Percentiles rank a stretch among this genome's conserved stretches.
Conservation (phyloP, 345 rosid genomes). For the Bruguiera gymnorhiza region DNA sequence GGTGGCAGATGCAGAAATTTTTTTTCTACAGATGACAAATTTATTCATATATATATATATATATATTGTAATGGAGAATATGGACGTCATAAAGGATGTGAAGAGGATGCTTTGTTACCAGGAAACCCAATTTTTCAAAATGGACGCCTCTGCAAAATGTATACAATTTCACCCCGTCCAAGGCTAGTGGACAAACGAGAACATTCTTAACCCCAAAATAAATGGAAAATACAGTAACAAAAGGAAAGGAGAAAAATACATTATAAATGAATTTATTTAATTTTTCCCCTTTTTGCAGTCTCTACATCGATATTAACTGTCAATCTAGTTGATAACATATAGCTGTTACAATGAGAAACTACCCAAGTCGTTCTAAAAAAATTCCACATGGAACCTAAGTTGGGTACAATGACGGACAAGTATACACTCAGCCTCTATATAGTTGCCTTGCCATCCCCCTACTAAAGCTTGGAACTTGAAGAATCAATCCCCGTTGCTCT, state of each 20-base stretch:
- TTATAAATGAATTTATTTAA: conserved; percentile 1
- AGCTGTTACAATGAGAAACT: no score
- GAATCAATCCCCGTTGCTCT: conserved; percentile 29
- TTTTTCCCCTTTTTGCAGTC: background rate
- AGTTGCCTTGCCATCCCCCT: conserved; percentile 16
- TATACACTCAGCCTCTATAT: conserved; percentile 19
- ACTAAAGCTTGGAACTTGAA: conserved; percentile 36
- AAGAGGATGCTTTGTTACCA: background rate
- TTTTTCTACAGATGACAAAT: no score
- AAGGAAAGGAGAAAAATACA: background rate
- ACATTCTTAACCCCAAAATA: no score
- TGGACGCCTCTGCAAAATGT: background rate
- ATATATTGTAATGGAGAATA: background rate
- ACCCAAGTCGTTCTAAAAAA: background rate
- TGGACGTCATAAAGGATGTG: background rate
- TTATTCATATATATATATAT: no score
- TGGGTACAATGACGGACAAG: conserved; percentile 11
- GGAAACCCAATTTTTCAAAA: background rate
- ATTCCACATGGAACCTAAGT: conserved; percentile 14
- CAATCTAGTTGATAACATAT: no score
- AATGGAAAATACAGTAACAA: conserved; percentile 42
- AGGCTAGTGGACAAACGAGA: no score
- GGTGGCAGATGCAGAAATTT: no score
- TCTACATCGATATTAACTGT: conserved; percentile 1
- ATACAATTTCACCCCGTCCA: background rate